A percentile compares a stretch with the other conserved stretches of the same genome.
These are phyloP conservation scores for Fusarium udum DNA, from an alignment of 2,329 filamentous ascomycete genomes.

Conservation along the genomic window DNA sequence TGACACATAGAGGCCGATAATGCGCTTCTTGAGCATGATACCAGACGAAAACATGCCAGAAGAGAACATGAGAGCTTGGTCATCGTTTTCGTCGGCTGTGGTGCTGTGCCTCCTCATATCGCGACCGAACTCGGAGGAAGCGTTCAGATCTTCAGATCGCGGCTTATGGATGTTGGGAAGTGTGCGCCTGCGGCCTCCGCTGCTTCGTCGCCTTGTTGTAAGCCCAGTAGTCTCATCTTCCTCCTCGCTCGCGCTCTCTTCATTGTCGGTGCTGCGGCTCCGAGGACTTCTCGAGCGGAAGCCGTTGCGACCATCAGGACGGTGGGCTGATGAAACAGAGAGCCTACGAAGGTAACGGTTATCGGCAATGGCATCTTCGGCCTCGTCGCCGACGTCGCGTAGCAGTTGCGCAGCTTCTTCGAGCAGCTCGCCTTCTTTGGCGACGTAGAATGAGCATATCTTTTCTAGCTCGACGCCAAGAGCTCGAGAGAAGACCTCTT, in stretches of 20 bases:
- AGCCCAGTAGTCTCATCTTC: slow-evolving; percentile 68
- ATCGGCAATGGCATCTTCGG: slow-evolving; percentile 63
- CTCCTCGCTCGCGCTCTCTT: slow-evolving; percentile 73
- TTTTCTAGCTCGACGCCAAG: slow-evolving; percentile 93
- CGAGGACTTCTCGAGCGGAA: slow-evolving; percentile 49
- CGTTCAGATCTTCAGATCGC: slow-evolving; percentile 63
- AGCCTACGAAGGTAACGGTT: slow-evolving; percentile 49
- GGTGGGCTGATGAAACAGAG: slow-evolving; percentile 40
- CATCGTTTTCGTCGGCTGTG: slow-evolving; percentile 80
- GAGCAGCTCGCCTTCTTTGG: slow-evolving; percentile 89
- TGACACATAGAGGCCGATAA: slow-evolving; percentile 87
- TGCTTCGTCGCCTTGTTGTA: slow-evolving; percentile 57
- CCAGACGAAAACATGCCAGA: slow-evolving; percentile 71
- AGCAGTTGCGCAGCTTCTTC: slow-evolving; percentile 82
- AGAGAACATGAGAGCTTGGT: slow-evolving; percentile 73
- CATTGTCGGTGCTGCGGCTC: slow-evolving; percentile 62
- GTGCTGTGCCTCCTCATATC: slow-evolving; percentile 68
- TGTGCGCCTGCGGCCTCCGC: slow-evolving; percentile 52
- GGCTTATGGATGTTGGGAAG: slow-evolving; percentile 50
- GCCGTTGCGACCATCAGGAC: slow-evolving; percentile 19
- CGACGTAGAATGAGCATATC: slow-evolving; percentile 87
- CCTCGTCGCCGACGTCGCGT: slow-evolving; percentile 75
- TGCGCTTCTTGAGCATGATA: slow-evolving; percentile 92
- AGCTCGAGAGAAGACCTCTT: slow-evolving; percentile 81
- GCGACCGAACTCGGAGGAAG: slow-evolving; percentile 67